phyloP scores from a whole-genome alignment of 371 early-diverging fungal genomes.

The Rhizopus sp. region DNA sequence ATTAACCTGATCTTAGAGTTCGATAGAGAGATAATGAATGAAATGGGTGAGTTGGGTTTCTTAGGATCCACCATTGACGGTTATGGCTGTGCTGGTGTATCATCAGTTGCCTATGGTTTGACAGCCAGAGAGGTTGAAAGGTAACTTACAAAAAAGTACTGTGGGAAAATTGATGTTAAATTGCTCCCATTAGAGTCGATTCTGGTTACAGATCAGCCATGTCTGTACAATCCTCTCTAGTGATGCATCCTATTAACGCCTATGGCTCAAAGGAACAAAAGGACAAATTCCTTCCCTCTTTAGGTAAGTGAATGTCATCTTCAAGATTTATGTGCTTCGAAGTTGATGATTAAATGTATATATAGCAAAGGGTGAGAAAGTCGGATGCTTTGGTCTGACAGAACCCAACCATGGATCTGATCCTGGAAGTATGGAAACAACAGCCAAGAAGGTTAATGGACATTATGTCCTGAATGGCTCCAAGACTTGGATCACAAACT shows the following conservation, averaged over 20 bases:
- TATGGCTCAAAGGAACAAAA: constrained; percentile 93
- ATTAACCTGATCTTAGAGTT: constrained; percentile 53
- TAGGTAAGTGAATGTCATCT: constrained; percentile 56
- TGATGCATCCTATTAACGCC: constrained; percentile 97
- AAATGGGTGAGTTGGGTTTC: constrained; percentile 95
- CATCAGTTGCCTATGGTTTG: constrained; percentile 96
- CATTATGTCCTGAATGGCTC: constrained; percentile 85
- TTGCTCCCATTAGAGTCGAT: constrained; percentile 70
- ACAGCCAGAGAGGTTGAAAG: constrained; percentile 96
- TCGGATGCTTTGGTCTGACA: constrained; percentile 95
- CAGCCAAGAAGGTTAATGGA: constrained; percentile 76
- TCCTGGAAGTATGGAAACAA: constrained; percentile 93
- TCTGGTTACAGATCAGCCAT: constrained; percentile 97
- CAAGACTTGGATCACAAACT: constrained; percentile 99
- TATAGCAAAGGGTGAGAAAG: constrained; percentile 83
- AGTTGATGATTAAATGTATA: neutral
- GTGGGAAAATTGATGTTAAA: constrained; percentile 5
- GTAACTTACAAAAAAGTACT: constrained; percentile 30
- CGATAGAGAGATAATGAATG: constrained; percentile 87
- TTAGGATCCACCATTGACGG: constrained; percentile 96
- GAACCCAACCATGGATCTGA: constrained; percentile 99
- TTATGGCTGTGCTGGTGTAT: constrained; percentile 96
- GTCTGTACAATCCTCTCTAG: constrained; percentile 97
- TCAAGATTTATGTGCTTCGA: neutral
- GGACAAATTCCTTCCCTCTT: constrained; percentile 90